Evolutionary conservation across 768 basidiomycete species (phyloP).

Genomic region (Botryobasidium botryosum): DNA sequence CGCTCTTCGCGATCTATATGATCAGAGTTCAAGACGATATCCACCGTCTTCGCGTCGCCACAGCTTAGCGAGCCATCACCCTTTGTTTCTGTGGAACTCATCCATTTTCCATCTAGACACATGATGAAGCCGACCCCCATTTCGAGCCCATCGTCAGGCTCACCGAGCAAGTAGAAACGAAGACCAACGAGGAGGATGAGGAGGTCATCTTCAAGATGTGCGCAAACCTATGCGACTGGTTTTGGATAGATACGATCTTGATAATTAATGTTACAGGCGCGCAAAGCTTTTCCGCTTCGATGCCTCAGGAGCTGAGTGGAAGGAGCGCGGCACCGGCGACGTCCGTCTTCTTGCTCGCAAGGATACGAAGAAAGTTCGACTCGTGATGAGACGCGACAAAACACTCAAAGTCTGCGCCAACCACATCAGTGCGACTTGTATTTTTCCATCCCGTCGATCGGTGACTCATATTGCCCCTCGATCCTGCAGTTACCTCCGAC

Average conservation of each 20-base stretch:
- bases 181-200: slow-evolving; percentile 93
- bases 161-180: slow-evolving; percentile 86
- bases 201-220: slow-evolving; percentile 90
- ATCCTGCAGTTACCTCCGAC: slow-evolving; percentile 51
- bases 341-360: slow-evolving; percentile 84
- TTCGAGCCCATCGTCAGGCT: slow-evolving; percentile 96
- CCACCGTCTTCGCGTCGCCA: no score
- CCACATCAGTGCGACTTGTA: slow-evolving; percentile 55
- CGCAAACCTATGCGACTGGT: slow-evolving; percentile 22
- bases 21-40: no score
- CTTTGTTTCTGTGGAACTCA: no score
- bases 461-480: neutral
- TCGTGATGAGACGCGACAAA: slow-evolving; percentile 99
- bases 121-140: slow-evolving; percentile 74
- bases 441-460: neutral
- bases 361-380: slow-evolving; percentile 75
- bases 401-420: slow-evolving; percentile 99
- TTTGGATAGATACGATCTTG: neutral
- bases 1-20: no score
- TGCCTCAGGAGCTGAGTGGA: slow-evolving; percentile 69
- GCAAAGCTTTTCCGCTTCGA: slow-evolving; percentile 97
- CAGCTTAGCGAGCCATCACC: no score
- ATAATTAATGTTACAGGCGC: slow-evolving; percentile 40
- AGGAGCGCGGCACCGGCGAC: slow-evolving; percentile 94
- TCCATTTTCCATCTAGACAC: slow-evolving; percentile 18